Evolutionary conservation across 2,329 filamentous ascomycete species (phyloP), one percentile per base, ranked within the genome.

Genomic region (Fusarium mexicanum): DNA sequence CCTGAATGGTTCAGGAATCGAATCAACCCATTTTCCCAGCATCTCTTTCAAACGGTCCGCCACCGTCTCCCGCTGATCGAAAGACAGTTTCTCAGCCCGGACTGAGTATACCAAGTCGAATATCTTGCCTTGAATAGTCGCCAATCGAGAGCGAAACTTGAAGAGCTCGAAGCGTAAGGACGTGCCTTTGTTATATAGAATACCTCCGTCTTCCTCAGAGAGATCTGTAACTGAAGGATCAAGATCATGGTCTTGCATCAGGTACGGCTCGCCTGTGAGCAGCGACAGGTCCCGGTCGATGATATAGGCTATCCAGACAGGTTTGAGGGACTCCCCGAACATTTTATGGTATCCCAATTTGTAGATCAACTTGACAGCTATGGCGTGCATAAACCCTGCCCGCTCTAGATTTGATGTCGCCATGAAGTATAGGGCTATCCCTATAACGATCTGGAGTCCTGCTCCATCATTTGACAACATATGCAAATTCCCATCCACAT

Each of bases 221-320:
- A 43, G 24, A 13, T 43, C 38, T 7, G 35, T 18, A 5, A 62
- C n/a, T 12, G 67, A 51, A 20, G 64, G 6, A 18, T 10, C 64
- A n/a, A 73, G 58, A 24, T 72, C 64, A n/a, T 63, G 31, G 3
- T 61, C 61, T 11, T 64, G 71, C 13, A 69, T 37, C 5, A 73
- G 16, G 9, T 72, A 73, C 11, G 70, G 69, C 44, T 73, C 53
- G 1, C 29, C 9, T 2, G 61, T 61, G 8, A 43, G 69, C 0
- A 68, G 29, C 1, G 60, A 69, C 1, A 68, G 46, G 2, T 61
- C 53, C 4, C 71, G 43, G 18, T 73, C 71, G 1, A 72, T 33
- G 20, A 69, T 72, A 9, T 72, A 73, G 4, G 71, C 62, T 12
- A 73, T 65, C 64, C 65, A 73, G 8, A 69, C 58, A 5, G 18